Base-by-base conservation (phyloP, 306 rosid genomes). In the Cucumis sativus region DNA sequence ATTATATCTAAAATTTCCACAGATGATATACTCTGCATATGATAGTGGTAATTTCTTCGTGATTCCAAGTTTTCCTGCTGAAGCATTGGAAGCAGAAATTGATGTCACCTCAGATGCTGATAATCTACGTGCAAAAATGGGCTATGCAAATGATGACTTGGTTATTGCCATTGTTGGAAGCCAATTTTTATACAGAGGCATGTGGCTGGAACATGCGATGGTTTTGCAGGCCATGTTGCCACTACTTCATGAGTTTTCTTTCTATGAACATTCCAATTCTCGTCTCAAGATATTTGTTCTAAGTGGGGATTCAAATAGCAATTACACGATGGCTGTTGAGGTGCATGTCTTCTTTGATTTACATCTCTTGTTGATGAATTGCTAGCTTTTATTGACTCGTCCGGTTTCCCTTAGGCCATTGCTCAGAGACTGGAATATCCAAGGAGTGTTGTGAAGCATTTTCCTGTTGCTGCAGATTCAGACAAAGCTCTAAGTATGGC, bases 161-260 rank as follows among this genome's bases (percentile, higher is more conserved):
- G 79, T 92, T 80, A 74, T 96, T n/a, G 88, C 95, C 80, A 84
- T 96, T 56, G 96, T 91, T 70, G 98, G 99, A 72, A 96, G 97
- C 80, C 91, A 88, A 79, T 87, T 96, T 85, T 72, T 88, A 84
- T 91, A 91, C 86, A 87, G 90, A 85, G 91, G 96, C 79, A 82
- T 91, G 90, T 96, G 98, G 98, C 78, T 96, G 86, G 99, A 93
- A 80, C 99, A 96, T 76, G 90, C 98, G 49, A 69, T 89, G 80
- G 84, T 92, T 84, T 91, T 96, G 74, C 88, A 58, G 82, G 93
- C 99, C 80, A 79, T 91, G 66, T 80, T 86, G 79, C 98, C 97
- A 1, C 86, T 91, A 78, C 81, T 92, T 62, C 84, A 74, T 1
- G 84, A 85, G 15, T 88, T 91, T 77, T 69, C 83, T n/a, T 80